Conservation (phyloP, 768 basidiomycete species). For the Boletus huronensis region DNA sequence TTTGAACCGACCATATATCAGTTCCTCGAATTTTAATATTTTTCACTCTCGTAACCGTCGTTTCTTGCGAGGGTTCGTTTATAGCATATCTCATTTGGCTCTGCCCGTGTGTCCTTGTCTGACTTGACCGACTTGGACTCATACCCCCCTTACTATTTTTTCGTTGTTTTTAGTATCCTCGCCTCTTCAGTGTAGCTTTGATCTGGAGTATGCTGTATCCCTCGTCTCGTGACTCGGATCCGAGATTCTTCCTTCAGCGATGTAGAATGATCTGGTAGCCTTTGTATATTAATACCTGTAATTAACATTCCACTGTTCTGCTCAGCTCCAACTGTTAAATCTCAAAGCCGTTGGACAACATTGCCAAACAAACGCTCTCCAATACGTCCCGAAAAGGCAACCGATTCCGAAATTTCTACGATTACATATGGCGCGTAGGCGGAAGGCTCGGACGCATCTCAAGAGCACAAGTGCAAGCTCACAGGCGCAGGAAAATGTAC, state of each 20-base stretch:
- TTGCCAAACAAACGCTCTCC: slow-evolving; percentile 20
- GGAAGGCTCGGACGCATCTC: slow-evolving; percentile 80
- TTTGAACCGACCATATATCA: slow-evolving; percentile 68
- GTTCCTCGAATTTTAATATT: slow-evolving; percentile 70
- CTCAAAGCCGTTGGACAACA: slow-evolving; percentile 17
- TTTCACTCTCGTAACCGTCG: slow-evolving; percentile 1
- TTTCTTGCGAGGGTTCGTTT: slow-evolving; percentile 18
- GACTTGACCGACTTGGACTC: background rate
- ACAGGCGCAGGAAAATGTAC: slow-evolving; percentile 40
- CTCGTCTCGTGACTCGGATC: slow-evolving; percentile 6
- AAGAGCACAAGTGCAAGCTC: slow-evolving; percentile 48
- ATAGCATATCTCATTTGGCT: slow-evolving; percentile 25
- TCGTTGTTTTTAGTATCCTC: slow-evolving; percentile 1
- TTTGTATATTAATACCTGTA: slow-evolving; percentile 12
- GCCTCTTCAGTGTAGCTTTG: slow-evolving; percentile 28
- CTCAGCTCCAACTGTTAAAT: no score
- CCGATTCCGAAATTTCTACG: slow-evolving; percentile 2
- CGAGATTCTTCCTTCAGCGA: slow-evolving; percentile 1
- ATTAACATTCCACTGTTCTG: background rate
- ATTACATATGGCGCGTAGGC: slow-evolving; percentile 50
- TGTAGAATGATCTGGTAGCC: slow-evolving; percentile 11
- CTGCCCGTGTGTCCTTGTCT: slow-evolving; percentile 4
- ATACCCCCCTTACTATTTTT: slow-evolving; percentile 2
- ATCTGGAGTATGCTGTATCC: slow-evolving; percentile 30
- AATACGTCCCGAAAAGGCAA: slow-evolving; percentile 22